phyloP scores from a whole-genome alignment of 2,329 filamentous ascomycete genomes.

The Colletotrichum euphorbiae region DNA sequence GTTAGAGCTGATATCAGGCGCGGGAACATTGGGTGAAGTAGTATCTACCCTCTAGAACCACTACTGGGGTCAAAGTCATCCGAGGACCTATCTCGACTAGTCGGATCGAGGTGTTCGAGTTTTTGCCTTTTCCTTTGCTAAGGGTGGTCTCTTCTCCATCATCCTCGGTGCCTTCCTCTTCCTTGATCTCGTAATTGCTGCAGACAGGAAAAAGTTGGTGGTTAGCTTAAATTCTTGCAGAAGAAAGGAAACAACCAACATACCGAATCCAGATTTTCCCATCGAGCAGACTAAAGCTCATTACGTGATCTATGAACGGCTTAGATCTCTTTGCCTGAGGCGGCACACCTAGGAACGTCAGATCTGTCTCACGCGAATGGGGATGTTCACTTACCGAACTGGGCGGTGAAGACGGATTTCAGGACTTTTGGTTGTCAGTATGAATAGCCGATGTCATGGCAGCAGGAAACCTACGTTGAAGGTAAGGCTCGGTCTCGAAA shows the following conservation, averaged over 20 bases:
- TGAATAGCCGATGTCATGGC: not conserved
- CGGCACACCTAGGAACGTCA: conserved; percentile 73
- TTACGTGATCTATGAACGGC: conserved; percentile 95
- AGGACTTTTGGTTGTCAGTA: conserved; percentile 62
- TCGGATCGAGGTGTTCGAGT: conserved; percentile 75
- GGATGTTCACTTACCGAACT: conserved; percentile 59
- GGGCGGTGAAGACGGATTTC: conserved; percentile 84
- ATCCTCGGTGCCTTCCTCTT: conserved; percentile 48
- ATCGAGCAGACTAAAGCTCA: conserved; percentile 90
- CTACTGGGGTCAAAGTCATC: conserved; percentile 83
- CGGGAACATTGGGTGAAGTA: conserved; percentile 44
- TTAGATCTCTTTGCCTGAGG: conserved; percentile 90
- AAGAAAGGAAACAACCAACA: too few relatives aligned
- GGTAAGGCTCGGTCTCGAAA: conserved; percentile 85
- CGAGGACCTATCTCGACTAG: conserved; percentile 94
- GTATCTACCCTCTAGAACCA: not conserved
- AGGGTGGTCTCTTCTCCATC: conserved; percentile 51
- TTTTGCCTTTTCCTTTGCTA: conserved; percentile 53
- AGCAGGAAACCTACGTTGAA: conserved; percentile 55
- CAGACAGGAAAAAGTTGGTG: not conserved
- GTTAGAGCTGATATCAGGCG: too few relatives aligned
- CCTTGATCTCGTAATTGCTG: conserved; percentile 82
- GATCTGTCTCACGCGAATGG: too few relatives aligned
- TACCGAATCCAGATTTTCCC: conserved; percentile 72
- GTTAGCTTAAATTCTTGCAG: not conserved